These are phyloP conservation scores for Alloascoidea africana DNA, from an alignment of 805 yeast species.

Conservation along the genomic window DNA sequence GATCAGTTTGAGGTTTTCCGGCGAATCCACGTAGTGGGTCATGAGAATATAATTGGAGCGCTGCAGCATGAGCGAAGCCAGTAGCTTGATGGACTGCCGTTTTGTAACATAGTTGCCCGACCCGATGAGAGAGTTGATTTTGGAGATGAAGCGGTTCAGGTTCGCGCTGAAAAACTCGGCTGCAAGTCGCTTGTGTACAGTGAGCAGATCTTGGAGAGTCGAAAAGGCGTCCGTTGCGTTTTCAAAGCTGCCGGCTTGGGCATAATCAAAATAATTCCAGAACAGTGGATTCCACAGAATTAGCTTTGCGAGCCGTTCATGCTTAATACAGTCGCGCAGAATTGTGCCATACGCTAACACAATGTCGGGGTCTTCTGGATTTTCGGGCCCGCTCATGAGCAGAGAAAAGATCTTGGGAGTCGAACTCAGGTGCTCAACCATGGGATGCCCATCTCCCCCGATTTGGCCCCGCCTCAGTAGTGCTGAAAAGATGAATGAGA, in stretches of 20 bases:
- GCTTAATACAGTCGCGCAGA: constrained; percentile 71
- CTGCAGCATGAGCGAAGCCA: constrained; percentile 56
- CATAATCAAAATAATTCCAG: constrained; percentile 77
- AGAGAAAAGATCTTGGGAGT: constrained; percentile 49
- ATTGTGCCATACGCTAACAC: constrained; percentile 67
- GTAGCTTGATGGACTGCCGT: constrained; percentile 68
- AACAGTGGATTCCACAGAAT: constrained; percentile 44
- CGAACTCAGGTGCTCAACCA: constrained; percentile 64
- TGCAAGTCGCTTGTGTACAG: constrained; percentile 52
- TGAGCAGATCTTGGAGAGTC: constrained; percentile 55
- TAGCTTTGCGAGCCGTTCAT: constrained; percentile 50
- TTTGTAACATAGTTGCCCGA: constrained; percentile 83
- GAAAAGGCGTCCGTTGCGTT: constrained; percentile 81
- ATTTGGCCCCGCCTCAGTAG: too few relatives aligned
- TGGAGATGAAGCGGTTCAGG: constrained; percentile 38
- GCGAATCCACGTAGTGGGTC: constrained; percentile 62
- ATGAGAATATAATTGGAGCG: constrained; percentile 59
- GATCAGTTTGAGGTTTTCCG: constrained; percentile 69
- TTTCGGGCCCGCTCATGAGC: constrained; percentile 61
- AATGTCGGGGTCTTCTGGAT: constrained; percentile 36
- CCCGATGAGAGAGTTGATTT: constrained; percentile 55
- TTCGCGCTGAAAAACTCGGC: constrained; percentile 52
- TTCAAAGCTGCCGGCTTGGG: constrained; percentile 68
- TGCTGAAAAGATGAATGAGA: constrained; percentile 54
- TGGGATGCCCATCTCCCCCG: too few relatives aligned